Evolutionary conservation across 768 basidiomycete genomes (phyloP).

Genomic region (Coprinopsis cinerea): DNA sequence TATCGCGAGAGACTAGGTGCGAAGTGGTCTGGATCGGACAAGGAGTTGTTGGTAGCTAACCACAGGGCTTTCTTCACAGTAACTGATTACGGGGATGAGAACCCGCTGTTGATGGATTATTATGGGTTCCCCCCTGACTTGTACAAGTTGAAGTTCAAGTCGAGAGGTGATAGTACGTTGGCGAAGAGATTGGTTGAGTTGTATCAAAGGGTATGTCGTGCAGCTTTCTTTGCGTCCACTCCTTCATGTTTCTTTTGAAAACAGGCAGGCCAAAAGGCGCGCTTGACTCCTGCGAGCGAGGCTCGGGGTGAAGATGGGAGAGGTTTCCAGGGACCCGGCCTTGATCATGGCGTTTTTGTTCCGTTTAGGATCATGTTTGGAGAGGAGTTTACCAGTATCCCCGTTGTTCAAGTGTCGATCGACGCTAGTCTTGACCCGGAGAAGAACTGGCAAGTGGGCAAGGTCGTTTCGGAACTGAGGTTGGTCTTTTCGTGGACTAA

Average conservation of each 20-base stretch:
- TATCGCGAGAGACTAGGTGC: slow-evolving; percentile 48
- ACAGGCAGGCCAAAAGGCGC: slow-evolving; percentile 50
- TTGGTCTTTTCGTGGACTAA: slow-evolving; percentile 20
- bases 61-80: slow-evolving; percentile 39
- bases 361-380: slow-evolving; percentile 80
- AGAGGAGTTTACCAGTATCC: slow-evolving; percentile 51
- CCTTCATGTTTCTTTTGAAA: background rate
- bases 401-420: slow-evolving; percentile 68
- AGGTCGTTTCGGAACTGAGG: slow-evolving; percentile 55
- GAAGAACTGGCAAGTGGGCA: slow-evolving; percentile 60
- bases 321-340: slow-evolving; percentile 56
- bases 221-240: background rate
- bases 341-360: slow-evolving; percentile 78
- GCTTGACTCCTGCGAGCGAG: slow-evolving; percentile 44
- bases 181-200: slow-evolving; percentile 55
- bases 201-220: slow-evolving; percentile 41
- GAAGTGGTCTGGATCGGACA: no score
- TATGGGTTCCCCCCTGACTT: slow-evolving; percentile 56
- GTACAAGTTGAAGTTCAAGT: slow-evolving; percentile 64
- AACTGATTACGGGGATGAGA: slow-evolving; percentile 71
- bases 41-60: no score
- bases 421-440: slow-evolving; percentile 53
- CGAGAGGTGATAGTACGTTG: slow-evolving; percentile 53
- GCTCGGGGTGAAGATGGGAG: slow-evolving; percentile 60
- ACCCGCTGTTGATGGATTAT: slow-evolving; percentile 71